Conservation (phyloP, 352 stramenopile genomes). For the Pelagophyceae sp. region DNA sequence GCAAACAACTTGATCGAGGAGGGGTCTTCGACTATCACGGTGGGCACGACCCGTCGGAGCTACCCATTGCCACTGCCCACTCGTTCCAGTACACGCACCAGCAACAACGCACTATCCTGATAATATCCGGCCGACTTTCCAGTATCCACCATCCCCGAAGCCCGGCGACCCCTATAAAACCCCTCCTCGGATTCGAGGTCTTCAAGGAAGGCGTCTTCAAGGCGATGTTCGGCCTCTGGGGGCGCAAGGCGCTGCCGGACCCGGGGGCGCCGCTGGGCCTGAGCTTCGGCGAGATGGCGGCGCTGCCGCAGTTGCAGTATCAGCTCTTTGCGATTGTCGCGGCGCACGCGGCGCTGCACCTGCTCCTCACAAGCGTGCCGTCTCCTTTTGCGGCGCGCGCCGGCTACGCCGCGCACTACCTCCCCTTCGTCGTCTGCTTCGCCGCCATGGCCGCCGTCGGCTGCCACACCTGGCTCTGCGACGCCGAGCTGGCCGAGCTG, state of each 20-base stretch:
- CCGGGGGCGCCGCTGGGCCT: background rate
- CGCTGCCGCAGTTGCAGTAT: background rate
- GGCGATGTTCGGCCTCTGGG: background rate
- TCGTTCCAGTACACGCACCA: too few relatives aligned
- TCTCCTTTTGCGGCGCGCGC: background rate
- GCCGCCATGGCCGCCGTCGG: background rate
- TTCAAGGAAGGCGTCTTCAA: too few relatives aligned
- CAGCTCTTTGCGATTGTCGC: background rate
- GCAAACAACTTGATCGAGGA: too few relatives aligned
- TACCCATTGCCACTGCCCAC: too few relatives aligned
- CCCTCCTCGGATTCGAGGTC: too few relatives aligned
- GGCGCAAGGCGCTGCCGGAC: background rate
- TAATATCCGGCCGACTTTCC: too few relatives aligned
- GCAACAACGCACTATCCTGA: too few relatives aligned
- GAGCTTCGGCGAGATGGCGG: background rate
- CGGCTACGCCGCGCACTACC: background rate
- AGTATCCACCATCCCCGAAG: too few relatives aligned
- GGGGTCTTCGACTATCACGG: too few relatives aligned
- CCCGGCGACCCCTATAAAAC: too few relatives aligned
- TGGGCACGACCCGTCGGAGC: too few relatives aligned
- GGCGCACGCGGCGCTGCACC: background rate
- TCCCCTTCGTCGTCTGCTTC: background rate
- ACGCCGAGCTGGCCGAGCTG: background rate
- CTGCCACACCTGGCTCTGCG: background rate
- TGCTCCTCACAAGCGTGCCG: background rate